These are phyloP conservation scores for Chalciporus piperatus DNA, from an alignment of 768 basidiomycete species.

Conservation along the genomic window DNA sequence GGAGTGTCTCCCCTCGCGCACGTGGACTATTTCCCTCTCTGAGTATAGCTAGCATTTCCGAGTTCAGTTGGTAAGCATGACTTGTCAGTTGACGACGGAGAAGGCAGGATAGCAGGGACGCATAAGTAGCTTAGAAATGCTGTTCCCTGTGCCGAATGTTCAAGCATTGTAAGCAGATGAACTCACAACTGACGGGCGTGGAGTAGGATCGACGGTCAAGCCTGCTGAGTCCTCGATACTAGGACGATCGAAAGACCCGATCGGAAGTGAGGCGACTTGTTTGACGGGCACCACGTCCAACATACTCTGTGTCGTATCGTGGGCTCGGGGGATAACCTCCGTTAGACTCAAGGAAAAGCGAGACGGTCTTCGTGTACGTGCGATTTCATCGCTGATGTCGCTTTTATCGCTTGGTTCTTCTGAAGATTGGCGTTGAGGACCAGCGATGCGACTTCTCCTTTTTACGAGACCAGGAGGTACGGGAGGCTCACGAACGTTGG, in stretches of 20 bases:
- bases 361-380: conserved; percentile 6
- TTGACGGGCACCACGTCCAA: conserved; percentile 6
- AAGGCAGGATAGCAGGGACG: conserved; percentile 9
- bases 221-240: background rate
- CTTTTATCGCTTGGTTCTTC: conserved; percentile 30
- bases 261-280: conserved; percentile 10
- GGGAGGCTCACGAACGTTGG: conserved; percentile 29
- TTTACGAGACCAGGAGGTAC: conserved; percentile 33
- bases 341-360: conserved; percentile 6
- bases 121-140: conserved; percentile 4
- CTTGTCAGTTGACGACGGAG: conserved; percentile 6
- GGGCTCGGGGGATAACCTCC: background rate
- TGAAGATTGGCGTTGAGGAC: conserved; percentile 24
- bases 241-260: conserved; percentile 6
- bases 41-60: conserved; percentile 22
- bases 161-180: conserved; percentile 19
- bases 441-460: conserved; percentile 21
- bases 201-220: background rate
- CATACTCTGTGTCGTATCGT: background rate
- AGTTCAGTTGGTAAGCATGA: conserved; percentile 22
- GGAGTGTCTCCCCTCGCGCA: conserved; percentile 6
- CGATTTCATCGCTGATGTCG: conserved; percentile 20
- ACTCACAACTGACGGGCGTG: conserved; percentile 24
- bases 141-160: conserved; percentile 9
- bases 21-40: conserved; percentile 4